A percentile compares a stretch with the other conserved stretches of the same genome.
Evolutionary conservation across 306 rosid species (phyloP).

Genomic region (Medicago arabica): DNA sequence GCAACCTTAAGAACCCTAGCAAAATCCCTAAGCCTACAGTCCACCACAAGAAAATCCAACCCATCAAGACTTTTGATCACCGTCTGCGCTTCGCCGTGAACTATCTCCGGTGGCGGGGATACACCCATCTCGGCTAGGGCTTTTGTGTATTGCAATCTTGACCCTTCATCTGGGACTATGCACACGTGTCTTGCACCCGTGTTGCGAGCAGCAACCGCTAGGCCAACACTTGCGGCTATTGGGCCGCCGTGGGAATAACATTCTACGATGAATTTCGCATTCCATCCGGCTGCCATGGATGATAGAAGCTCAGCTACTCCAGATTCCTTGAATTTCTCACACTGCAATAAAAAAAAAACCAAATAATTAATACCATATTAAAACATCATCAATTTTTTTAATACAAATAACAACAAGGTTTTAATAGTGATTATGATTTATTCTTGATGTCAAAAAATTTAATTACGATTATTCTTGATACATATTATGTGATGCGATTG

Average conservation of each 20-base stretch:
- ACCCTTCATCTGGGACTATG: constrained; percentile 68
- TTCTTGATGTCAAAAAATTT: not conserved
- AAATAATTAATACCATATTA: not conserved
- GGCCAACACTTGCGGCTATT: constrained; percentile 71
- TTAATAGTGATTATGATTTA: not conserved
- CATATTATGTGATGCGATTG: not conserved
- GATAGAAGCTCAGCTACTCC: constrained; percentile 85
- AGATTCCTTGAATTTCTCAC: constrained; percentile 60
- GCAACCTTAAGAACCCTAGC: constrained; percentile 63
- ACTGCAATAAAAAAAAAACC: constrained; percentile 39
- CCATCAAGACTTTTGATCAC: constrained; percentile 43
- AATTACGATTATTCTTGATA: not conserved
- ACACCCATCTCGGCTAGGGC: constrained; percentile 52
- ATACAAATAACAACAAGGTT: not conserved
- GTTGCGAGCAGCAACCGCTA: constrained; percentile 75
- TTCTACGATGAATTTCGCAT: constrained; percentile 74
- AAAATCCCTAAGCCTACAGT: constrained; percentile 65
- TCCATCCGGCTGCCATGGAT: constrained; percentile 92
- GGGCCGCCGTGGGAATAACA: constrained; percentile 60
- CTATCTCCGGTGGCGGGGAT: constrained; percentile 51
- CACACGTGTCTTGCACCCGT: constrained; percentile 84
- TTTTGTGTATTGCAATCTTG: constrained; percentile 53
- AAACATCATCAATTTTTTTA: not conserved
- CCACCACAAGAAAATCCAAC: constrained; percentile 82
- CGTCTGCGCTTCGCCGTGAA: constrained; percentile 55